Evolutionary conservation across 2,329 filamentous ascomycete genomes (phyloP).

Genomic region (Exophiala phaeomuriformis): DNA sequence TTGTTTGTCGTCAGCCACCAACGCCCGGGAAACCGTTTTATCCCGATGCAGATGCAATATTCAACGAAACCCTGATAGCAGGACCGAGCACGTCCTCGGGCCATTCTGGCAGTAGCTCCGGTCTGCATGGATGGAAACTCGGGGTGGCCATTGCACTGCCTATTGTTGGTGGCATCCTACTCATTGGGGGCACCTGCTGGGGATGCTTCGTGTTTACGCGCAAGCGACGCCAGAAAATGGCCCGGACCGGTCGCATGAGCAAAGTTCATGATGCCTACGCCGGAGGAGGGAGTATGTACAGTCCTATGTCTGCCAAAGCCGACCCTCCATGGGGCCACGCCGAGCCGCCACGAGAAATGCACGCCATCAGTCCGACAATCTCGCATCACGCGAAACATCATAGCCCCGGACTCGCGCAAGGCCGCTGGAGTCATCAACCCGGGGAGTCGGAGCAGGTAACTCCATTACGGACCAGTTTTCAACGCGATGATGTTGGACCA

Average conservation of each 20-base stretch:
- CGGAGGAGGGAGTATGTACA: constrained; percentile 11
- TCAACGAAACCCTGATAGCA: constrained; percentile 32
- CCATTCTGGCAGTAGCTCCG: constrained; percentile 20
- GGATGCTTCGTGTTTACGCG: constrained; percentile 40
- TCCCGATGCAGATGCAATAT: constrained; percentile 37
- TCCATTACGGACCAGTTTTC: constrained; percentile 22
- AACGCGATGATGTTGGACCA: constrained; percentile 23
- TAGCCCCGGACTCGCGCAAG: constrained; percentile 24
- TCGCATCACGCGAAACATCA: constrained; percentile 14
- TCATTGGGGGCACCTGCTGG: constrained; percentile 30
- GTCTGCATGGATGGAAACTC: constrained; percentile 29
- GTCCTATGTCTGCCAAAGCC: constrained; percentile 18
- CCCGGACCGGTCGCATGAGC: constrained; percentile 24
- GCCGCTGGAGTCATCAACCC: constrained; percentile 15
- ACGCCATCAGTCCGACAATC: constrained; percentile 18
- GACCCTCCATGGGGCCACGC: constrained; percentile 14
- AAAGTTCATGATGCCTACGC: constrained; percentile 22
- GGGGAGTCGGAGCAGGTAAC: constrained; percentile 17
- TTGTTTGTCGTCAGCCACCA: constrained; percentile 39
- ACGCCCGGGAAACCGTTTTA: constrained; percentile 33
- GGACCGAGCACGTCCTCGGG: constrained; percentile 24
- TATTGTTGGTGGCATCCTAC: constrained; percentile 37
- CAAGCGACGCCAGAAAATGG: constrained; percentile 35
- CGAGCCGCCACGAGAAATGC: constrained; percentile 24
- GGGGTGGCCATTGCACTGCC: constrained; percentile 39